These are phyloP conservation scores for Tricholoma sp. DNA, from an alignment of 768 basidiomycete species.

Conservation along the genomic window DNA sequence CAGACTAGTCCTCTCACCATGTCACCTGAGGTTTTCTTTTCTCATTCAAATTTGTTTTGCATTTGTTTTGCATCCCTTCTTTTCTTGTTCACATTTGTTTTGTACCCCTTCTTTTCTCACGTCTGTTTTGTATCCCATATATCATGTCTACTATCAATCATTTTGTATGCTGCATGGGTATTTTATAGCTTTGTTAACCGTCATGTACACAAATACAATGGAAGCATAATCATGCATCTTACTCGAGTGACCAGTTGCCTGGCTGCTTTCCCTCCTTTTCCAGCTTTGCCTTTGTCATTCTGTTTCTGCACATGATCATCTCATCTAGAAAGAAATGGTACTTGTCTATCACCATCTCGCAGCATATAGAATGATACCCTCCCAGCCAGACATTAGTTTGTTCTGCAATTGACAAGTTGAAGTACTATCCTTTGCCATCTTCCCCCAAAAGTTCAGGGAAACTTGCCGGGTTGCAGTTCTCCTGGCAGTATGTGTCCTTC, in stretches of 20 bases:
- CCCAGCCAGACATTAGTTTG: slow-evolving; percentile 41
- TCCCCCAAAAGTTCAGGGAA: slow-evolving; percentile 29
- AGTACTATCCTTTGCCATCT: slow-evolving; percentile 27
- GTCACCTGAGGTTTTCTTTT: no score
- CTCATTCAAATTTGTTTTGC: no score
- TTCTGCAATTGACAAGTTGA: slow-evolving; percentile 40
- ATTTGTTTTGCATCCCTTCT: no score
- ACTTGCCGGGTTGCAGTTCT: slow-evolving; percentile 25
- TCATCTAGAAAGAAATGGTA: slow-evolving; percentile 35
- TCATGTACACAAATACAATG: no score
- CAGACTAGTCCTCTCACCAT: no score
- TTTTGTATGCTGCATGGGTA: no score
- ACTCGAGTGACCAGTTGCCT: background rate
- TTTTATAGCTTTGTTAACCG: no score
- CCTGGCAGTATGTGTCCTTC: slow-evolving; percentile 16
- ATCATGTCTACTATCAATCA: no score
- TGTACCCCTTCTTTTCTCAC: no score
- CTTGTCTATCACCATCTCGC: slow-evolving; percentile 26
- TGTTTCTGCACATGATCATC: background rate
- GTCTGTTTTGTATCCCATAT: no score
- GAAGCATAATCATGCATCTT: background rate
- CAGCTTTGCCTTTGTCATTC: background rate
- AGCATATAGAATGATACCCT: slow-evolving; percentile 27
- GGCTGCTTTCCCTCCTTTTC: background rate
- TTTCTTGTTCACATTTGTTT: no score